Evolutionary conservation across 768 basidiomycete genomes (phyloP).

Genomic region (Mycena galericulata): DNA sequence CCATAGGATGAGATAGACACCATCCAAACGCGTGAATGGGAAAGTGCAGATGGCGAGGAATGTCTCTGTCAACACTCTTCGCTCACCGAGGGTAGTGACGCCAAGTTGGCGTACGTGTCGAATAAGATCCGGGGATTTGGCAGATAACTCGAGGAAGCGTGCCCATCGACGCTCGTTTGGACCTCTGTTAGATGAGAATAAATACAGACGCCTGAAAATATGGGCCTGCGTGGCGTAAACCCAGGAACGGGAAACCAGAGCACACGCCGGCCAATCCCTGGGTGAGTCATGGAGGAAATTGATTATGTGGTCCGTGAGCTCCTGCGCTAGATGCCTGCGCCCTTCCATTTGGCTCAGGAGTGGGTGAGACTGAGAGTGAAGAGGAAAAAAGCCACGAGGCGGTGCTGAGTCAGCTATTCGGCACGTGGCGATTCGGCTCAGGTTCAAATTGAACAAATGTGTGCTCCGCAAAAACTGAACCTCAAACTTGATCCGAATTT

Average conservation of each 20-base stretch:
- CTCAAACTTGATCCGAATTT: slow-evolving; percentile 1
- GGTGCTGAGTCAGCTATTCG: no score
- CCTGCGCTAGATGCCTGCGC: slow-evolving; percentile 7
- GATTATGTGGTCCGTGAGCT: slow-evolving; percentile 15
- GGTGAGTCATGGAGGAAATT: slow-evolving; percentile 9
- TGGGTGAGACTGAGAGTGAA: no score
- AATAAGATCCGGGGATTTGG: slow-evolving; percentile 11
- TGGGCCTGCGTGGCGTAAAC: slow-evolving; percentile 13
- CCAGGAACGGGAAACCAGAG: slow-evolving; percentile 13
- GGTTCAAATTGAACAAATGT: background rate
- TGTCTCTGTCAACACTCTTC: slow-evolving; percentile 15
- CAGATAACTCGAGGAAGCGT: slow-evolving; percentile 7
- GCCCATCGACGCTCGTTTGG: slow-evolving; percentile 12
- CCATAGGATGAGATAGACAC: slow-evolving; percentile 1
- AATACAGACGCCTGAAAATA: slow-evolving; percentile 17
- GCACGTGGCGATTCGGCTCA: background rate
- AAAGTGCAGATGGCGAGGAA: slow-evolving; percentile 11
- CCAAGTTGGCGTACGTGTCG: slow-evolving; percentile 15
- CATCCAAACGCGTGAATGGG: slow-evolving; percentile 17
- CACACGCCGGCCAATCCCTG: slow-evolving; percentile 10
- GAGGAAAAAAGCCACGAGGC: no score
- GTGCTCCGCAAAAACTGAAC: background rate
- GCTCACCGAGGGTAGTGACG: background rate
- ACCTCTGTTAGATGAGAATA: background rate
- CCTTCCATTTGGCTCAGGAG: slow-evolving; percentile 2